Base-by-base conservation (phyloP, 805 yeast genomes). In the Sugiyamaella mastotermitis region DNA sequence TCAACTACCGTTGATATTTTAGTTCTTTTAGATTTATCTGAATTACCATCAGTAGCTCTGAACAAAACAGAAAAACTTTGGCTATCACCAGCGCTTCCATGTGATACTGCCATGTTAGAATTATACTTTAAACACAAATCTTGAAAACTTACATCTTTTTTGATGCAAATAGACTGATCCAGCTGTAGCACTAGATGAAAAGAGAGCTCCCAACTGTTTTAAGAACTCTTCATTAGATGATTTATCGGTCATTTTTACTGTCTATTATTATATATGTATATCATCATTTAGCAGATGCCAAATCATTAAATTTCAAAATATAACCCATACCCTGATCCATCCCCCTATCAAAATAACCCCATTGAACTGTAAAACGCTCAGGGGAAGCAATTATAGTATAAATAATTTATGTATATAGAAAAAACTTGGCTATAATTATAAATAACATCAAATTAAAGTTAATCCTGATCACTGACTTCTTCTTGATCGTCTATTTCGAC, bases 1-100 rank as follows among this genome's bases (percentile, higher is more conserved):
- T 72, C 72, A 5, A 88, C 87, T 9, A 80, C 74, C 0, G 97
- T 87, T 19, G 87, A 76, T 22, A 80, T 57, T 53, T 83, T 83
- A n/a, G 59, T 53, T 50, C 76, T 76, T 41, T 64, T 61, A 13
- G 64, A 55, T 50, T 73, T 74, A 31, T 72, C 71, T 29, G 58
- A 56, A 16, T 64, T 66, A 22, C 83, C 83, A 58, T 76, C 69
- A 0, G 83, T 64, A 37, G 83, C 73, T 57, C 95, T 72, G 46
- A 87, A 69, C 32, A 87, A 61, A 2, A 87, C 62, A 5, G 84
- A 73, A 51, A 77, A 83, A 32, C 69, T 60, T 6, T 33, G 16
- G 37, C 32, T 23, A 9, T 18, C 30, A 19, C 17, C 22, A 10
- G 35, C n/a, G n/a, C n/a, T n/a, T n/a, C n/a, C n/a, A n/a, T n/a